Base-by-base conservation (phyloP, 1,284 basidiomycete species). In the Hypsizygus ulmarius region DNA sequence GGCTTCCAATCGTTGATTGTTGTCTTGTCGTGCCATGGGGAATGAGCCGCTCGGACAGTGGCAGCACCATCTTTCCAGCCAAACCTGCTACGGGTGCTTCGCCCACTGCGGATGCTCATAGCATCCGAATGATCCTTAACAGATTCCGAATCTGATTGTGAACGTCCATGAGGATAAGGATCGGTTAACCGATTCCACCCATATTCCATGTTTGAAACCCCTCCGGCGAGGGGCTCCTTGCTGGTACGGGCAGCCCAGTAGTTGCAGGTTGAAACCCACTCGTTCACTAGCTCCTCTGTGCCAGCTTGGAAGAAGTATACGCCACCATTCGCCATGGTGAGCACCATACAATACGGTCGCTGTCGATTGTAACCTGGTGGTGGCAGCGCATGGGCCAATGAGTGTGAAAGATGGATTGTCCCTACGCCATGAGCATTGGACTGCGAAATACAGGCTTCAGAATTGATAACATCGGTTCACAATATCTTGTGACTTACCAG, bases 121-220 rank as follows among this genome's bases (percentile, higher is more conserved):
- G 76, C 71, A 62, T 90, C 87, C 9, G 74, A 65, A 35, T 68
- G 70, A 54, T 87, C 81, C 30, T 71, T 72, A n/a, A 68, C 42
- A 11, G 74, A 63, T 48, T 80, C 81, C 42, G 74, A 73, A 47
- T 86, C 81, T 14, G 84, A 82, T 19, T 71, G 65, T n/a, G 82
- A 78, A 8, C 77, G 76, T 1, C 66, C 69, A 47, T 79, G 81
- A 33, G 69, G 63, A 28, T 74, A 59, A 12, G 74, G 66, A 45
- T 88, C 84, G 11, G 73, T 59, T 9, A 88, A 78, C 32, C 90
- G 82, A 63, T 87, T 95, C 96, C 96, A 99, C 8, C 96, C 96
- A 62, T 99, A 98, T 66, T 99, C 97, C 88, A 98, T 96, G 69
- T 99, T 99, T 39, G 92, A 94, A 1, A 98, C 93, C 25, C 95